Conservation (phyloP, 176 grass and related monocot species). For the Aegilops umbellulata region DNA sequence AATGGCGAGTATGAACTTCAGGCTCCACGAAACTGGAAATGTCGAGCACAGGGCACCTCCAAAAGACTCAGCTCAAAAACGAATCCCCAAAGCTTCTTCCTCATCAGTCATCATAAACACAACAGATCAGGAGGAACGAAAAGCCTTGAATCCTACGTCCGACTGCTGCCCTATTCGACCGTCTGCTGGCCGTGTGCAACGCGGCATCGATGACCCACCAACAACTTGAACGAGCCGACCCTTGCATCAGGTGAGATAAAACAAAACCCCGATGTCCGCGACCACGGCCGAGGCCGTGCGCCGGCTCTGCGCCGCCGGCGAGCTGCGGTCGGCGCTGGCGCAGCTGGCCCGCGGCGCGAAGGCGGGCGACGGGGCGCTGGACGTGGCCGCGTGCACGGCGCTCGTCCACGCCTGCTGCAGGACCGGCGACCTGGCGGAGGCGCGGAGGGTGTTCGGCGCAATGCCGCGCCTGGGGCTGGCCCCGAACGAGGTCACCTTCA, state of each 20-base stretch:
- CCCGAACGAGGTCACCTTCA: constrained; percentile 69
- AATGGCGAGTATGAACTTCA: too few species aligned
- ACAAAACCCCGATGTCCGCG: neutral
- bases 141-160: too few species aligned
- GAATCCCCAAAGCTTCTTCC: too few species aligned
- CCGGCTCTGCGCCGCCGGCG: constrained; percentile 32
- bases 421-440: constrained; percentile 36
- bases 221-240: too few species aligned
- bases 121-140: too few species aligned
- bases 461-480: constrained; percentile 42
- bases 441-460: constrained; percentile 49
- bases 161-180: too few species aligned
- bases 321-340: constrained; percentile 4
- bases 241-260: neutral
- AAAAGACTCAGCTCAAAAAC: too few species aligned
- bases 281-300: constrained; percentile 29
- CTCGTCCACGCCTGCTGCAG: constrained; percentile 56
- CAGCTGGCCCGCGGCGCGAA: constrained; percentile 29
- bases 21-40: too few species aligned
- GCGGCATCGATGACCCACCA: too few species aligned
- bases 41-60: too few species aligned
- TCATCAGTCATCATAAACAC: too few species aligned
- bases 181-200: neutral
- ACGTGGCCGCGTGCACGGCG: constrained; percentile 51
- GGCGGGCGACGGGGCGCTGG: constrained; percentile 29